These are phyloP conservation scores for Harringtonia lauricola DNA, from an alignment of 2,329 filamentous ascomycete species.

Conservation along the genomic window DNA sequence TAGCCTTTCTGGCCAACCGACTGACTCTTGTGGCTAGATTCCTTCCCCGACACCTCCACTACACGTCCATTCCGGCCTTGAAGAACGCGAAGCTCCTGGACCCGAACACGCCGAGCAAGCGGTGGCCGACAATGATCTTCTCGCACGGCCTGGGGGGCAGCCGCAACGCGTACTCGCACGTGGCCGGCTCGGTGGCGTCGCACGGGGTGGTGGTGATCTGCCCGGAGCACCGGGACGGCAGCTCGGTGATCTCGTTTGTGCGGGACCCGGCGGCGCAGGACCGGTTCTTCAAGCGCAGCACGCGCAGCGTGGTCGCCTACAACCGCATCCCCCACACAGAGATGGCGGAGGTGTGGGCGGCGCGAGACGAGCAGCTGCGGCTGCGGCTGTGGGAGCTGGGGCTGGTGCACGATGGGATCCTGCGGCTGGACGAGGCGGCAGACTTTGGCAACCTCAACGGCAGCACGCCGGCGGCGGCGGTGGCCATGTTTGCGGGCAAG, in stretches of 20 bases:
- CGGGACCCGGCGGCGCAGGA: slow-evolving; percentile 44
- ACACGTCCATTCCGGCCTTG: slow-evolving; percentile 59
- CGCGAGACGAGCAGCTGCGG: slow-evolving; percentile 59
- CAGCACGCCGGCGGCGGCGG: slow-evolving; percentile 29
- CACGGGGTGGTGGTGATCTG: slow-evolving; percentile 74
- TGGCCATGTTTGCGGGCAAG: slow-evolving; percentile 47
- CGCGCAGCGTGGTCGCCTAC: slow-evolving; percentile 32
- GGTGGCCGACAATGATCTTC: slow-evolving; percentile 77
- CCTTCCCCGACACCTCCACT: slow-evolving; percentile 61
- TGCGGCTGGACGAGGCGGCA: slow-evolving; percentile 51
- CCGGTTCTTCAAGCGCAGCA: slow-evolving; percentile 22
- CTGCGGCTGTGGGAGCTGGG: slow-evolving; percentile 73
- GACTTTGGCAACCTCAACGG: slow-evolving; percentile 39
- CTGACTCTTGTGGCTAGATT: slow-evolving; percentile 34
- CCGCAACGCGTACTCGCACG: slow-evolving; percentile 75
- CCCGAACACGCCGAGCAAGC: slow-evolving; percentile 31
- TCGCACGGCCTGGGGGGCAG: slow-evolving; percentile 76
- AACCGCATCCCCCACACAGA: slow-evolving; percentile 48
- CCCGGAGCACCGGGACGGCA: slow-evolving; percentile 75
- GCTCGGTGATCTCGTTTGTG: slow-evolving; percentile 62
- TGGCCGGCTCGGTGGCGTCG: slow-evolving; percentile 67
- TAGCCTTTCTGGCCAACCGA: slow-evolving; percentile 2
- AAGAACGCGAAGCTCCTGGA: slow-evolving; percentile 57
- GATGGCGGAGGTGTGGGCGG: slow-evolving; percentile 52
- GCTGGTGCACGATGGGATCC: slow-evolving; percentile 55